Evolutionary conservation across 139 green algal genomes (phyloP).

Genomic region (Chlamydomonas sphaeroides): DNA sequence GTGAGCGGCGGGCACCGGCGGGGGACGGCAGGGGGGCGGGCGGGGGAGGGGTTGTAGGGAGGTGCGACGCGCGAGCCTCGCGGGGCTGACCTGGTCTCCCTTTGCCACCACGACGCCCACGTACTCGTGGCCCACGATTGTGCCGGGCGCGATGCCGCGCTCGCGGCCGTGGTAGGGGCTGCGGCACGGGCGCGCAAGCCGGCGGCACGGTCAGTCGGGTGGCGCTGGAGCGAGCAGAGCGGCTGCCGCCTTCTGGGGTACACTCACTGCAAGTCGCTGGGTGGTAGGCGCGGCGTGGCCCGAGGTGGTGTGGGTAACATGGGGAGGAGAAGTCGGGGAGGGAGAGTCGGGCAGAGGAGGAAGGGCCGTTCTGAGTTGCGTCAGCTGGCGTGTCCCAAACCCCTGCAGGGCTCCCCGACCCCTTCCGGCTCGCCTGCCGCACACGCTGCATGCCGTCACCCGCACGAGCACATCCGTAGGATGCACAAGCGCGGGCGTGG

Average conservation of each 20-base stretch:
- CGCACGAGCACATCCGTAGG: slow-evolving; percentile 30
- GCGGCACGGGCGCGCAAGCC: too few relatives aligned
- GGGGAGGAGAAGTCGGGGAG: neutral
- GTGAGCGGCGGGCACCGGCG: too few relatives aligned
- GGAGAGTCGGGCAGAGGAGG: neutral
- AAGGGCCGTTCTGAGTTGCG: too few relatives aligned
- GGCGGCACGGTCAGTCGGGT: too few relatives aligned
- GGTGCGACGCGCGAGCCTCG: neutral
- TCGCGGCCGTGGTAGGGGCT: slow-evolving; percentile 45
- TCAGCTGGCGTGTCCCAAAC: too few relatives aligned
- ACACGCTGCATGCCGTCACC: slow-evolving; percentile 31
- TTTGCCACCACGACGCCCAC: slow-evolving; percentile 50
- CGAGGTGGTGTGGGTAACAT: neutral
- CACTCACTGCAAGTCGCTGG: slow-evolving; percentile 45
- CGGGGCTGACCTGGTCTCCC: slow-evolving; percentile 16
- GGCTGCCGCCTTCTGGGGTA: too few relatives aligned
- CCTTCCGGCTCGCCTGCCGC: slow-evolving; percentile 26
- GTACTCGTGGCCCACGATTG: slow-evolving; percentile 63
- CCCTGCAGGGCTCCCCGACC: too few relatives aligned
- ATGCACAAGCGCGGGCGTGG: slow-evolving; percentile 21
- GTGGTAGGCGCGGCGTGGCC: neutral
- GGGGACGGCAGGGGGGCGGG: too few relatives aligned
- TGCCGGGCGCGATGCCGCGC: slow-evolving; percentile 43
- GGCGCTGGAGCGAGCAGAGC: too few relatives aligned
- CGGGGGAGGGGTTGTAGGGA: too few relatives aligned